Base-by-base conservation (phyloP, 441 rosid species). In the Brassica hybrid region DNA sequence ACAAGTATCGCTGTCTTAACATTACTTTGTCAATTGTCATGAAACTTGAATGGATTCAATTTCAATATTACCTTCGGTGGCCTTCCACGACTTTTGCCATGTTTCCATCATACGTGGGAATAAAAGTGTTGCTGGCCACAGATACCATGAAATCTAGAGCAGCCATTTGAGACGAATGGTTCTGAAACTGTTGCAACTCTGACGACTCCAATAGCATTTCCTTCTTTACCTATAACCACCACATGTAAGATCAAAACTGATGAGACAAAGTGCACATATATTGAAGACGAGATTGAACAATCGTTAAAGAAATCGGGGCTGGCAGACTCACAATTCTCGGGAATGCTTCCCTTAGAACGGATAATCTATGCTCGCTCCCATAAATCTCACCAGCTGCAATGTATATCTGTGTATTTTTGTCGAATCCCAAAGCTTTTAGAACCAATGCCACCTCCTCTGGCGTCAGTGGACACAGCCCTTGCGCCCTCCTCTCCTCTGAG, bases 51-150 rank as follows among this genome's bases (percentile, higher is more conserved):
- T 54, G 72, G 45, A 57, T 57, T 43, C 45, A 18, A 8, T 57
- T 8, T 58, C 11, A 23, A 21, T 76, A 61, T 16, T 87, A 92
- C 99, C 98, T 89, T 67, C 99, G 98, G 70, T 92, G 98, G 76
- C 99, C 99, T 88, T 92, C 97, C 85, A 96, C 98, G 30, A 96
- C 88, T 83, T 94, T 96, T 75, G 99, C 99, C 99, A 96, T 94
- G 85, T 96, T 96, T 57, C 99, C 99, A 72, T 96, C 93, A 74
- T 94, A 94, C 19, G 99, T 94, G 34, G 98, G 99, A 66, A 96
- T 78, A 83, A 96, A 96, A 61, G 91, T 91, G 73, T 87, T 67
- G 85, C 99, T 94, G 74, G 97, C 97, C 65, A 89, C 78, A n/a
- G 97, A 92, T 68, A 94, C 99, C 89, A 94, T 90, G 72, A 92